phyloP scores from a whole-genome alignment of 768 basidiomycete species.

The Termitomyces sp. region DNA sequence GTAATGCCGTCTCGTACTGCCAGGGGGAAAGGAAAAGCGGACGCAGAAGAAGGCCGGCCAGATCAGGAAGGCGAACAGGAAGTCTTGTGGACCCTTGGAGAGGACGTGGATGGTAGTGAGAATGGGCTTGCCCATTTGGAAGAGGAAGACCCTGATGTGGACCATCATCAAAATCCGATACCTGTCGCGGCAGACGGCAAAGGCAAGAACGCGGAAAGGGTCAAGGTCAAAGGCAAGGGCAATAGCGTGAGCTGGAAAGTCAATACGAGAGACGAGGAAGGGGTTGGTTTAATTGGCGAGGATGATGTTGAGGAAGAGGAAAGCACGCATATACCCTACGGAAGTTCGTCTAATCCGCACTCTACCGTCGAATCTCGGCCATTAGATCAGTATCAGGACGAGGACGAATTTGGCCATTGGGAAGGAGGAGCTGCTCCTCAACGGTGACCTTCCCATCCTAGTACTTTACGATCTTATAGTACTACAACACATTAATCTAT shows the following conservation, averaged over 20 bases:
- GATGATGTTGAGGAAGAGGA: slow-evolving; percentile 30
- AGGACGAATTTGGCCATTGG: slow-evolving; percentile 15
- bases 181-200: slow-evolving; percentile 16
- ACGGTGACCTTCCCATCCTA: slow-evolving; percentile 1
- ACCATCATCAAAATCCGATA: slow-evolving; percentile 38
- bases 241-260: slow-evolving; percentile 10
- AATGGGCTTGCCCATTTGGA: slow-evolving; percentile 18
- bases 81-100: slow-evolving; percentile 68
- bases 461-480: slow-evolving; percentile 3
- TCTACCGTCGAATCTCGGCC: neutral
- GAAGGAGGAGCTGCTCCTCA: slow-evolving; percentile 8
- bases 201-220: neutral
- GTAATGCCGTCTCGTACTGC: slow-evolving; percentile 25
- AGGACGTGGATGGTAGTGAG: slow-evolving; percentile 56
- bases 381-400: slow-evolving; percentile 3
- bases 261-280: slow-evolving; percentile 32
- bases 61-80: slow-evolving; percentile 28
- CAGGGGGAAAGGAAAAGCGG: slow-evolving; percentile 14
- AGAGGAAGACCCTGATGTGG: slow-evolving; percentile 38
- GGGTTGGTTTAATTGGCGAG: slow-evolving; percentile 34
- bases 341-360: slow-evolving; percentile 3
- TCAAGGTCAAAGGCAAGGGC: slow-evolving; percentile 4
- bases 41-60: slow-evolving; percentile 16
- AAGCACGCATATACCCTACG: slow-evolving; percentile 5
- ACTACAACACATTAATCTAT: slow-evolving; percentile 5